Evolutionary conservation across 1,139 yeast genomes (phyloP), one percentile per base, ranked within the genome.

Genomic region (Candida sanyaensis): DNA sequence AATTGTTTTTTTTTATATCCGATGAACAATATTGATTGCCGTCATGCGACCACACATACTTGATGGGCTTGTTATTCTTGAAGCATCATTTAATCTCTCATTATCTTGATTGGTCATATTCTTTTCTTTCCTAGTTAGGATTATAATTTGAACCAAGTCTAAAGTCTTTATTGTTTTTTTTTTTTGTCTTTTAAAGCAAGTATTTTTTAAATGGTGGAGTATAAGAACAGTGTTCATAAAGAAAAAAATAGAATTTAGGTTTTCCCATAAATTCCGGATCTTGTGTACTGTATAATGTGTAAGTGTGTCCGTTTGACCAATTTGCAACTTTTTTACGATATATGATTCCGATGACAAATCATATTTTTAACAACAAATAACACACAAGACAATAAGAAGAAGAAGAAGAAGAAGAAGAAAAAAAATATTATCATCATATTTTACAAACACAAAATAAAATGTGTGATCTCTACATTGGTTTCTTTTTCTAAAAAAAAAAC

Each of bases 391-490:
- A n/a, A n/a, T n/a, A n/a, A n/a, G n/a, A n/a, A 30, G 21, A 17
- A 34, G 13, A 9, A 24, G 9, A 21, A n/a, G n/a, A n/a, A 21
- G 12, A 33, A 33, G 37, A 9, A 34, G 7, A 34, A 36, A 36
- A 24, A 36, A n/a, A n/a, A n/a, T n/a, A 24, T 3, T 3, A 17
- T 17, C 21, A 17, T 17, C 21, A 17, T 17, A 17, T 17, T 17
- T 17, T 3, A 17, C 21, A 17, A 2, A 17, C 21, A 17, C 21
- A 17, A 17, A 17, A 17, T 17, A 36, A 26, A 36, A 36, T 6
- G 39, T 29, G 39, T 36, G 39, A 36, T 36, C 38, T 12, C 27
- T 9, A n/a, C n/a, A 21, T 11, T 36, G 38, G 39, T 36, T 36
- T 24, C 39, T n/a, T 7, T 24, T 23, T 34, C n/a, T n/a, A n/a